phyloP scores from a whole-genome alignment of 768 basidiomycete genomes.

The Lactarius sp. region DNA sequence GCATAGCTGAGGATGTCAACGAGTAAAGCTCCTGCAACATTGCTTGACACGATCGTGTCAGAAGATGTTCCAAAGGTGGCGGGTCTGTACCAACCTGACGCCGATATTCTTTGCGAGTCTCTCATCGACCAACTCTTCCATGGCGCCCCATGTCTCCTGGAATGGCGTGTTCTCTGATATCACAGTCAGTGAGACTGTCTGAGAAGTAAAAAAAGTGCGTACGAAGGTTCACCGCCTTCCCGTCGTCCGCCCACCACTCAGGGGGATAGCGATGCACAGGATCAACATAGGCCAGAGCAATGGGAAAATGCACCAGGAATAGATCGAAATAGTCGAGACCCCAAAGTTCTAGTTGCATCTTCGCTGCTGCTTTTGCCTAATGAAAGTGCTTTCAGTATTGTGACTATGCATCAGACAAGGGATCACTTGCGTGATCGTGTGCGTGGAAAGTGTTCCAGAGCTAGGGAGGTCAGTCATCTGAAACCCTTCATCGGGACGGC shows the following conservation, averaged over 20 bases:
- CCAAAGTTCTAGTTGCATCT: conserved; percentile 73
- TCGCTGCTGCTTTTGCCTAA: conserved; percentile 50
- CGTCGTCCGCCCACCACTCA: conserved; percentile 75
- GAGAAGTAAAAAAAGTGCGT: conserved; percentile 27
- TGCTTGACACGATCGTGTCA: conserved; percentile 40
- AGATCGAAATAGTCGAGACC: conserved; percentile 81
- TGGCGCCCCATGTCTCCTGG: conserved; percentile 77
- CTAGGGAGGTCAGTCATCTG: conserved; percentile 32
- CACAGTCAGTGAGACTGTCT: neutral
- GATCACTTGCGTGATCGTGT: conserved; percentile 55
- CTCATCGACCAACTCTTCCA: conserved; percentile 75
- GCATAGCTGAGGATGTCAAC: conserved; percentile 78
- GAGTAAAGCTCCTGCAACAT: conserved; percentile 67
- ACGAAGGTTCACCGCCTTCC: conserved; percentile 57
- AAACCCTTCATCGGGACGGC: neutral
- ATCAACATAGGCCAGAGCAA: conserved; percentile 77
- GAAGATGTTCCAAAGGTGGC: neutral
- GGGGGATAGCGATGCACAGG: conserved; percentile 72
- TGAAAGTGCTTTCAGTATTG: neutral
- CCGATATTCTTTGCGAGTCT: conserved; percentile 77
- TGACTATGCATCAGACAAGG: neutral
- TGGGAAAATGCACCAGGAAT: conserved; percentile 82
- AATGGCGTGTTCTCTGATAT: conserved; percentile 57
- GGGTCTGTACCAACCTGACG: conserved; percentile 44
- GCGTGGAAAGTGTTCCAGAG: conserved; percentile 91